Evolutionary conservation across 352 stramenopile species (phyloP).

Genomic region (Albugo laibachii): DNA sequence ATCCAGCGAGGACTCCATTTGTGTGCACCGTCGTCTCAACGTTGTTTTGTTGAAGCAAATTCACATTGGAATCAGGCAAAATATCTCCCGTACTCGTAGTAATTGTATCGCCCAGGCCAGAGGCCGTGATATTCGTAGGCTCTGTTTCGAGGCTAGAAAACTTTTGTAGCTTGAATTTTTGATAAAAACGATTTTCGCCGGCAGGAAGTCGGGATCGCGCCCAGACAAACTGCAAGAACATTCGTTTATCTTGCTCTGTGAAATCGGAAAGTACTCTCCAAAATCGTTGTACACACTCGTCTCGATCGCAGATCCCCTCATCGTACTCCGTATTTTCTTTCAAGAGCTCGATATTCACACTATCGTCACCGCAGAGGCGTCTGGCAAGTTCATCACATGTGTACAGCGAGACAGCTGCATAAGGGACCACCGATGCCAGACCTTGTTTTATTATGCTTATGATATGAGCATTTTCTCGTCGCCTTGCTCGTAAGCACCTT

Average conservation of each 20-base stretch:
- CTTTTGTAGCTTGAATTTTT: slow-evolving; percentile 79
- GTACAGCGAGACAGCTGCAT: slow-evolving; percentile 9
- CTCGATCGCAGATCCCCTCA: slow-evolving; percentile 33
- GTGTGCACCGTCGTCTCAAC: not conserved
- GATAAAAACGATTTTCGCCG: slow-evolving; percentile 37
- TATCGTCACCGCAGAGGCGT: slow-evolving; percentile 40
- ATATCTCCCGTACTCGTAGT: not conserved
- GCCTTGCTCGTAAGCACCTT: slow-evolving; percentile 17
- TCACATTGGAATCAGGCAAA: not conserved
- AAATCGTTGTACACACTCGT: slow-evolving; percentile 60
- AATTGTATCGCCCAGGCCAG: slow-evolving; percentile 2
- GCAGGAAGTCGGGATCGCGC: slow-evolving; percentile 45
- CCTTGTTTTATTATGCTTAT: not conserved
- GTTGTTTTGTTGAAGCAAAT: not conserved
- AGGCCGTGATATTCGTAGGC: not conserved
- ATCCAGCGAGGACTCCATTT: not conserved
- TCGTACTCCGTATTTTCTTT: slow-evolving; percentile 69
- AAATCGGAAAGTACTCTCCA: slow-evolving; percentile 49
- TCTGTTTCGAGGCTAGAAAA: slow-evolving; percentile 11
- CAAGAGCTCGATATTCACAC: slow-evolving; percentile 52
- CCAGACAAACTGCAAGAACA: slow-evolving; percentile 72
- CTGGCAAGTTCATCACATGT: slow-evolving; percentile 55
- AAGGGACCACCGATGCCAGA: too few species aligned
- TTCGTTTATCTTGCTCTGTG: slow-evolving; percentile 37
- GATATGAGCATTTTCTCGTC: slow-evolving; percentile 18